Evolutionary conservation across 495 filamentous ascomycete genomes (phyloP).

Genomic region (Aspergillus steynii): DNA sequence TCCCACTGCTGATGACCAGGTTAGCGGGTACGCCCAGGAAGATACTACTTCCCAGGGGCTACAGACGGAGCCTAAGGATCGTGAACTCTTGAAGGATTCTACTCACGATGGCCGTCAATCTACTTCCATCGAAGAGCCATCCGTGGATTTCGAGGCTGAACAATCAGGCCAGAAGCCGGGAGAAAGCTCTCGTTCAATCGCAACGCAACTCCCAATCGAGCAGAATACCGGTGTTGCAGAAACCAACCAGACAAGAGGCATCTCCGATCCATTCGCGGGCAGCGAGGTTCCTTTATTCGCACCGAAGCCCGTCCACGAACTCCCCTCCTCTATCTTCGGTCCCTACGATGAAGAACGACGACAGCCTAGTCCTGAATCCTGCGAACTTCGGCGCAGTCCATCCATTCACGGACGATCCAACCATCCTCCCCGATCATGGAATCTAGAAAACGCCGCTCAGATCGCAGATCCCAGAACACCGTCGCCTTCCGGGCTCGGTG

Average conservation of each 20-base stretch:
- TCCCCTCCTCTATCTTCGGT: conserved; percentile 55
- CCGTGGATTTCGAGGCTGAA: not conserved
- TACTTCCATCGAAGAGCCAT: not conserved
- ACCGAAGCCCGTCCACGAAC: conserved; percentile 40
- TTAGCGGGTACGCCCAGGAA: conserved; percentile 15
- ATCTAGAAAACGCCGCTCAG: conserved; percentile 29
- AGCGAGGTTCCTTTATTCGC: conserved; percentile 3
- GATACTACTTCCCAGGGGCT: not conserved
- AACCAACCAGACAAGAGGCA: not conserved
- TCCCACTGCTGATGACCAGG: conserved; percentile 22
- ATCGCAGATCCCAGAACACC: conserved; percentile 21
- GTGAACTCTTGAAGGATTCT: not conserved
- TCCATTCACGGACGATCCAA: conserved; percentile 42
- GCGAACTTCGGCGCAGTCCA: conserved; percentile 36
- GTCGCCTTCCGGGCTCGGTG: conserved; percentile 31
- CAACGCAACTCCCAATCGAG: not conserved
- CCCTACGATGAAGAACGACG: conserved; percentile 23
- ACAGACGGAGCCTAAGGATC: not conserved
- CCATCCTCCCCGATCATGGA: conserved; percentile 33
- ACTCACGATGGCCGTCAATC: not conserved
- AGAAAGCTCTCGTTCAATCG: not conserved
- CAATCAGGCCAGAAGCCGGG: not conserved
- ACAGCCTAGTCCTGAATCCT: conserved; percentile 16
- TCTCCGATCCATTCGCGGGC: not conserved
- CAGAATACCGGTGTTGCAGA: not conserved